phyloP scores from a whole-genome alignment of 495 filamentous ascomycete genomes.

The Xylaria cubensis region DNA sequence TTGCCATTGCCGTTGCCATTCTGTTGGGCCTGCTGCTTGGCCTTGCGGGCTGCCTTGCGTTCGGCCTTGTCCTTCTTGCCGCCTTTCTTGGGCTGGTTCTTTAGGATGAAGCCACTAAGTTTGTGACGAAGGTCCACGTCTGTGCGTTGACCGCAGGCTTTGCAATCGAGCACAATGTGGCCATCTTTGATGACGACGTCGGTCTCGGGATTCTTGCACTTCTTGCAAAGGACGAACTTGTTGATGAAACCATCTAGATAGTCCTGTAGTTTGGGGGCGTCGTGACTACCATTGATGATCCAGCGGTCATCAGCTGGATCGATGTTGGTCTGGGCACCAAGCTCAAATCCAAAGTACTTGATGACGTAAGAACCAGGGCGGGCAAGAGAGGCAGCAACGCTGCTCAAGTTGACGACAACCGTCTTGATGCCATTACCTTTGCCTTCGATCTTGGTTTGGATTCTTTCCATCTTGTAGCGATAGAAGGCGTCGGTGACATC shows the following conservation, averaged over 20 bases:
- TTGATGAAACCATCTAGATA: conserved; percentile 97
- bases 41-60: conserved; percentile 83
- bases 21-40: conserved; percentile 78
- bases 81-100: conserved; percentile 87
- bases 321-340: conserved; percentile 97
- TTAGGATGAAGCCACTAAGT: conserved; percentile 95
- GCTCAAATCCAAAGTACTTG: conserved; percentile 99
- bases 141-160: conserved; percentile 92
- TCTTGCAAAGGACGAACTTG: conserved; percentile 98
- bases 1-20: conserved; percentile 59
- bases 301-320: conserved; percentile 97
- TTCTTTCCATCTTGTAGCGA: conserved; percentile 99
- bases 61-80: conserved; percentile 91
- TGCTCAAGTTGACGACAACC: conserved; percentile 95
- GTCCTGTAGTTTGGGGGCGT: conserved; percentile 94
- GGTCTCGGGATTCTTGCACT: conserved; percentile 99
- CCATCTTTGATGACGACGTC: conserved; percentile 93
- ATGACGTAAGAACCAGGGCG: conserved; percentile 94
- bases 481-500: conserved; percentile 99
- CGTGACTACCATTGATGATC: conserved; percentile 99
- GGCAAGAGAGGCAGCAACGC: conserved; percentile 89
- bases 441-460: conserved; percentile 99
- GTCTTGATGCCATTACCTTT: conserved; percentile 99
- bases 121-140: conserved; percentile 93
- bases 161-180: conserved; percentile 91